Base-by-base conservation (phyloP, 2,329 filamentous ascomycete species). In the Aplosporella prunicola region DNA sequence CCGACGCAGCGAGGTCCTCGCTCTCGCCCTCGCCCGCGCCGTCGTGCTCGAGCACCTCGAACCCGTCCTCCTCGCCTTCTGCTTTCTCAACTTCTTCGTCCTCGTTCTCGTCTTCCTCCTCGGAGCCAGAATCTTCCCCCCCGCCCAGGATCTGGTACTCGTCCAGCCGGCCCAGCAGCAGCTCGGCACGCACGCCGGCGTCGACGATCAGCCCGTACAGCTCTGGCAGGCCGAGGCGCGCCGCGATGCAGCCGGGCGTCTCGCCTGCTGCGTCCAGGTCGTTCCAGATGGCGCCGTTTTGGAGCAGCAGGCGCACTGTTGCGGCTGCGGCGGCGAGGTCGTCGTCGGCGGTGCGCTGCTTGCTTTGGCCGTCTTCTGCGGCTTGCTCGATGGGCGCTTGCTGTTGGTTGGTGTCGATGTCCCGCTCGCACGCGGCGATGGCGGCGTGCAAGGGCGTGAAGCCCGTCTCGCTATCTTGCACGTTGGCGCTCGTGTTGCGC, bases 211-310 rank as follows among this genome's bases (percentile, higher is more conserved):
- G 60, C 26, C 81, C 74, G 56, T 98, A 96, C 23, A 95, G 63
- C 33, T 76, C 71, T 37, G 62, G 69, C 50, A 83, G 66, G 0
- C 82, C 80, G 16, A 95, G 47, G 30, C 75, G 57, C 18, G 71
- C 68, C 7, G 91, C 91, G 28, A 95, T 66, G 57, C 89, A 96
- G 6, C 87, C 91, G 0, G 91, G 87, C 3, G 91, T 96, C 68
- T 96, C 89, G 50, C 86, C 74, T 49, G 84, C 80, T 47, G 69
- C 64, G 58, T 96, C 86, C 39, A 96, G 68, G 57, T 95, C 88
- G 63, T 98, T 98, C 91, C 91, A 98, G 49, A 96, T 95, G 9
- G 86, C 91, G 20, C 91, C 91, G 48, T 82, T 81, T 52, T 88
- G 73, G 43, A 96, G 77, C 6, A 96, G 70, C 52, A 91, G 74